Base-by-base conservation (phyloP, 1,139 yeast species). In the Taphrina communis region DNA sequence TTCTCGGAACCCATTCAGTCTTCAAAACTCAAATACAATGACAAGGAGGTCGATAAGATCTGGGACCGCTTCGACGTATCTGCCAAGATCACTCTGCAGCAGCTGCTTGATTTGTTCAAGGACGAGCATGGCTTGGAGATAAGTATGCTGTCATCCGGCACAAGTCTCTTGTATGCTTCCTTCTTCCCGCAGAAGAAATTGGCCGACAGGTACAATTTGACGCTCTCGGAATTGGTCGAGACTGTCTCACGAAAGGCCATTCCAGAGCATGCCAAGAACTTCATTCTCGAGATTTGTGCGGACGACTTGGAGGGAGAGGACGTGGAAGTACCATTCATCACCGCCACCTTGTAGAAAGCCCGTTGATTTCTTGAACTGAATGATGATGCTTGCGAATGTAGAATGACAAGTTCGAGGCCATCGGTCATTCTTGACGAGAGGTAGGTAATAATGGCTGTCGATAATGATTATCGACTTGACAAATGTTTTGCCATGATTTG, bases 1-100 rank as follows among this genome's bases (percentile, higher is more conserved):
- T 94, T 94, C 77, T 90, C 97, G 8, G 99, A 95, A 80, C 99
- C 99, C 69, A 86, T 94, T 75, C 87, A 88, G 66, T 90, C 97
- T 48, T 85, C 90, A 66, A 87, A 89, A 79, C 88, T 89, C 70
- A 86, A 88, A 77, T 93, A 92, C 80, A 92, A 92, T 75, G 89
- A 84, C 71, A 89, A 88, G 77, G 83, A 82, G 71, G 89, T 90
- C 75, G 99, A 95, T 78, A 86, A 84, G 79, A 91, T 93, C 75
- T 94, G 99, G 99, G 97, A 92, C 76, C 85, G 98, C 77, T 93
- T 93, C 78, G 93, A 88, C 74, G 80, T 94, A 68, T 76, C 86
- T 67, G 96, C 94, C 66, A 88, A 93, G 75, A 81, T 90, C 70
- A 90, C 96, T 8, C 84, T 94, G 73, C 86, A 86, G 77, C 87